Evolutionary conservation across 2,329 filamentous ascomycete genomes (phyloP).

Genomic region (Calonectria henricotiae): DNA sequence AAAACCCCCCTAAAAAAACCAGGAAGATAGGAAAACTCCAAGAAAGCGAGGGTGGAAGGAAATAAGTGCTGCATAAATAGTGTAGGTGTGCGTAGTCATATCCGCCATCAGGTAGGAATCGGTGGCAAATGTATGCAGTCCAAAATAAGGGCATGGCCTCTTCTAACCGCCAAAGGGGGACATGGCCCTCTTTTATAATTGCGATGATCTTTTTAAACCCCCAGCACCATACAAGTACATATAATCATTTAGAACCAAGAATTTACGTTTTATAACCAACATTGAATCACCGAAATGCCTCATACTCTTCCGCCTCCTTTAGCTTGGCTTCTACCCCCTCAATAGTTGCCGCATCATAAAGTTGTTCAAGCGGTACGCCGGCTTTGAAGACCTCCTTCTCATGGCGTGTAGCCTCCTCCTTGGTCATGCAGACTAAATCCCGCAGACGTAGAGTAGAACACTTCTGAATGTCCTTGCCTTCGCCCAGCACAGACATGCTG

Average conservation of each 20-base stretch:
- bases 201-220: not conserved
- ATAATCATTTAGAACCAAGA: no score
- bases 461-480: constrained; percentile 82
- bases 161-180: constrained; percentile 11
- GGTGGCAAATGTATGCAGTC: constrained; percentile 5
- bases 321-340: constrained; percentile 78
- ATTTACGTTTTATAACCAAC: not conserved
- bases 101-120: not conserved
- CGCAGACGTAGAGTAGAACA: constrained; percentile 78
- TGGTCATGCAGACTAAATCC: constrained; percentile 92
- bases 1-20: no score
- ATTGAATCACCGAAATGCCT: constrained; percentile 64
- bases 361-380: constrained; percentile 76
- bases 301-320: constrained; percentile 77
- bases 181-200: not conserved
- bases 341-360: constrained; percentile 82
- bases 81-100: not conserved
- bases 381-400: constrained; percentile 85
- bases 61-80: not conserved
- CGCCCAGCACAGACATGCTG: constrained; percentile 75
- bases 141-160: not conserved
- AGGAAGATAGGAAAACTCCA: not conserved
- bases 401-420: constrained; percentile 87
- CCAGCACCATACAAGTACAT: constrained; percentile 1
- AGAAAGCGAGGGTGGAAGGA: no score